Percentiles rank a stretch among this genome's conserved stretches.
phyloP scores from a whole-genome alignment of 805 yeast genomes.

The Sporopachydermia lactativora region DNA sequence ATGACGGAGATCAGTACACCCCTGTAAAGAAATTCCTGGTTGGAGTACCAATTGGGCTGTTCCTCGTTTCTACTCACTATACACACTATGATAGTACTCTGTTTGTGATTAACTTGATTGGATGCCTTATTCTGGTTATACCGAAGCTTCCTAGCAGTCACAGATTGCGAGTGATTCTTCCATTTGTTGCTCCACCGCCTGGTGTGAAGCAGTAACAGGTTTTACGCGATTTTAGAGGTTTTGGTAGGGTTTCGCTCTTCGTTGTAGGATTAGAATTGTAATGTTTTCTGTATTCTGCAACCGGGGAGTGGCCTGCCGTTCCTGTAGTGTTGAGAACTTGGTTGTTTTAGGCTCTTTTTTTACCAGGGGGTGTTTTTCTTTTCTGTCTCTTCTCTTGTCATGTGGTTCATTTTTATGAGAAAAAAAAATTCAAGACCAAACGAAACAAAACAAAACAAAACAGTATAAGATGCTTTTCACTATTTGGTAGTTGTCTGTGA shows the following conservation, averaged over 20 bases:
- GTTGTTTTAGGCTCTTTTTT: too few species aligned
- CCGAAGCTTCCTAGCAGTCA: constrained; percentile 61
- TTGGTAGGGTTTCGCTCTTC: not conserved
- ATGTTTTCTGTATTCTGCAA: constrained; percentile 16
- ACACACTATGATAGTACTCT: constrained; percentile 69
- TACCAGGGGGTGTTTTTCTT: too few species aligned
- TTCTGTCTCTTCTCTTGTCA: too few species aligned
- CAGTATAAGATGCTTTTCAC: too few species aligned
- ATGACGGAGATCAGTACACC: constrained; percentile 92
- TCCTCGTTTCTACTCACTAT: constrained; percentile 80
- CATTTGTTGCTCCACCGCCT: not conserved
- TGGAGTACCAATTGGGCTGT: constrained; percentile 84
- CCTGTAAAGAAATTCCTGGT: constrained; percentile 89
- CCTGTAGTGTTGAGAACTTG: too few species aligned
- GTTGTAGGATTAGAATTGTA: not conserved
- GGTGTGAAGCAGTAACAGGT: not conserved
- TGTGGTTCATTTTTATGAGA: too few species aligned
- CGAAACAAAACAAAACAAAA: too few species aligned
- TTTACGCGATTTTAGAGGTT: not conserved
- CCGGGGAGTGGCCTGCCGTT: constrained; percentile 18
- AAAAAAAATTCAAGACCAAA: too few species aligned
- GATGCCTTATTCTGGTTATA: constrained; percentile 75
- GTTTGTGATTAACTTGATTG: constrained; percentile 65
- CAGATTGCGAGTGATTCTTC: not conserved
- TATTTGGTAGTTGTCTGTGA: too few species aligned